These are phyloP conservation scores for Glaciozyma antarctica DNA, from an alignment of 768 basidiomycete genomes.

Conservation along the genomic window DNA sequence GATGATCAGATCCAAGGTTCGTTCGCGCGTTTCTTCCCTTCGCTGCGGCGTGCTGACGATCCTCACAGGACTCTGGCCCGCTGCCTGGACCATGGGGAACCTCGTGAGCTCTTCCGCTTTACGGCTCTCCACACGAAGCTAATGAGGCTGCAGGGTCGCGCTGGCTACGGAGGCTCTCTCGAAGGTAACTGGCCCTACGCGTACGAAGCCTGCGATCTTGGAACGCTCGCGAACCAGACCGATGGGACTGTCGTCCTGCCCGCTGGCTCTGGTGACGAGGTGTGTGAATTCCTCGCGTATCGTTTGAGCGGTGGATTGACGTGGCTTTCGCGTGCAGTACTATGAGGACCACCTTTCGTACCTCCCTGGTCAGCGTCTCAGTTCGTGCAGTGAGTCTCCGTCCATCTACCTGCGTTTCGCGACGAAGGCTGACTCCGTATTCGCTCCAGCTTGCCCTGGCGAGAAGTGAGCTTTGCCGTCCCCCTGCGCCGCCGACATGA, in stretches of 20 bases:
- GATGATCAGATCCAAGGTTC: background rate
- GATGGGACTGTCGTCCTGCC: conserved; percentile 38
- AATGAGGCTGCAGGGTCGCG: conserved; percentile 21
- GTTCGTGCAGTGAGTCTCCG: conserved; percentile 52
- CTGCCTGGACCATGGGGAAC: conserved; percentile 30
- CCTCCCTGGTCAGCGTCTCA: conserved; percentile 78
- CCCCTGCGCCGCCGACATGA: no score
- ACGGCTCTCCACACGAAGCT: background rate
- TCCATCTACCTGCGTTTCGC: no score
- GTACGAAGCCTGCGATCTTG: conserved; percentile 61
- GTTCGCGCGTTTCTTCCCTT: background rate
- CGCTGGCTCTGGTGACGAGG: conserved; percentile 45
- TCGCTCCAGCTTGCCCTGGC: conserved; percentile 51
- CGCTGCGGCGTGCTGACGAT: no score
- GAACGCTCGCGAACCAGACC: conserved; percentile 75
- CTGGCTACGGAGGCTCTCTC: background rate
- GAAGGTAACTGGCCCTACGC: background rate
- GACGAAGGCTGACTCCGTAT: no score
- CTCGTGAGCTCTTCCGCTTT: conserved; percentile 21
- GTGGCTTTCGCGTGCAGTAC: conserved; percentile 40
- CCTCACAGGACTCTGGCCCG: background rate
- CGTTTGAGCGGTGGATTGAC: no score
- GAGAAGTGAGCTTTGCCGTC: conserved; percentile 44
- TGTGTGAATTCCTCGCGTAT: no score
- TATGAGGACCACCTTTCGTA: conserved; percentile 58